phyloP scores from a whole-genome alignment of 495 filamentous ascomycete genomes.

The Haplographium delicatum region DNA sequence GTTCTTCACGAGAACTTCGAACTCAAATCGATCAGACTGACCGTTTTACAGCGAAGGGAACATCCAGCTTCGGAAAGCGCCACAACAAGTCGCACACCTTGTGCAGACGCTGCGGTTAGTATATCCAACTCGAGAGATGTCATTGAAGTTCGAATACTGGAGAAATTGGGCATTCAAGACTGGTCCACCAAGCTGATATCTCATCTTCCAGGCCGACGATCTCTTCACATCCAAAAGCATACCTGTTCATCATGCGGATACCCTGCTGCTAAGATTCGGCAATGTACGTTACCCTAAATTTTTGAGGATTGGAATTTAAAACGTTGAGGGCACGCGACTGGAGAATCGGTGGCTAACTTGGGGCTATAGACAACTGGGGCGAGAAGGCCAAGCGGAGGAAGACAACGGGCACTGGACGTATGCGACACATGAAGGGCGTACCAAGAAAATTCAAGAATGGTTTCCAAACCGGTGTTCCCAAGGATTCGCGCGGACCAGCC shows the following conservation, averaged over 20 bases:
- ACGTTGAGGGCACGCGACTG: slow-evolving; percentile 14
- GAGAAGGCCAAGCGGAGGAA: slow-evolving; percentile 99
- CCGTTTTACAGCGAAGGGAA: slow-evolving; percentile 64
- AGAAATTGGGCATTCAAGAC: not conserved
- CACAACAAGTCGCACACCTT: slow-evolving; percentile 99
- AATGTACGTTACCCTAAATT: slow-evolving; percentile 72
- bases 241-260: slow-evolving; percentile 97
- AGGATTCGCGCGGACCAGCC: slow-evolving; percentile 68
- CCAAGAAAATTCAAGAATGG: slow-evolving; percentile 91
- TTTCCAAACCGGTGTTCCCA: slow-evolving; percentile 85
- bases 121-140: slow-evolving; percentile 18
- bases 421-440: slow-evolving; percentile 85
- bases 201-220: slow-evolving; percentile 67
- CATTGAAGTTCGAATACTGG: not conserved
- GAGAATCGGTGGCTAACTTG: slow-evolving; percentile 14
- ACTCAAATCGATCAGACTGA: slow-evolving; percentile 8
- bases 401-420: slow-evolving; percentile 93
- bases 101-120: slow-evolving; percentile 98
- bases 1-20: slow-evolving; percentile 29
- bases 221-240: slow-evolving; percentile 99
- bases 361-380: slow-evolving; percentile 84
- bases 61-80: slow-evolving; percentile 94
- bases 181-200: slow-evolving; percentile 19
- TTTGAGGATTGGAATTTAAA: no score
- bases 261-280: slow-evolving; percentile 90